Base-by-base conservation (phyloP, 495 filamentous ascomycete genomes). In the Annulohypoxylon maeteangense region DNA sequence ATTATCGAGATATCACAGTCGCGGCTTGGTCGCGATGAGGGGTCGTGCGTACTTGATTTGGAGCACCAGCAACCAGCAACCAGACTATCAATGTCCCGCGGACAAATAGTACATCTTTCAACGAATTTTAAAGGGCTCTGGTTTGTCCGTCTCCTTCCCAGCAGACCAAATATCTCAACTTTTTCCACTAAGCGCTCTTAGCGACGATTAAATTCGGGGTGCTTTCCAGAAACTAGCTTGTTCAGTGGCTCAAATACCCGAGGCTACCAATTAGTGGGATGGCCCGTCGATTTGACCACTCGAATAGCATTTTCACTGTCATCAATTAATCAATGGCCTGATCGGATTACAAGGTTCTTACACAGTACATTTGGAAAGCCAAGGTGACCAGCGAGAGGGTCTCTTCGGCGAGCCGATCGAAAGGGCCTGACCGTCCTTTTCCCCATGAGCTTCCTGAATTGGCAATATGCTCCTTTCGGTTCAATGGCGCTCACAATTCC, bases 271-370 rank as follows among this genome's bases (percentile, higher is more conserved):
- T 64, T 73, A 68, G 70, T 73, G 65, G 70, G 48, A 73, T 73
- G 55, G 61, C 11, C 55, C 65, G 65, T 65, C 60, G 29, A 62
- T 68, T 68, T 59, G 47, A 62, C 70, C 70, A 73, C 54, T 73
- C 12, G 65, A 32, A 63, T 62, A 38, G 7, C 60, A 58, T 66
- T 68, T 20, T 23, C 38, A 57, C 27, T 65, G 64, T 72, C 61
- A 68, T 72, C 70, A 65, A 68, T 73, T 65, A 65, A 73, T 62
- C 54, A 65, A 62, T 73, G 70, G 70, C 56, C 65, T 73, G 70
- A 73, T 73, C 56, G 25, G 23, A 54, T 62, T 65, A 62, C 70
- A 73, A 68, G 65, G 70, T 68, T 68, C 70, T 68, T 61, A 65
- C 70, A 73, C 65, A 62, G 70, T 68, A 73, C 61, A 48, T 20